Evolutionary conservation across 441 rosid species (phyloP), one percentile per base, ranked within the genome.

Genomic region (Erysimum pusillum): DNA sequence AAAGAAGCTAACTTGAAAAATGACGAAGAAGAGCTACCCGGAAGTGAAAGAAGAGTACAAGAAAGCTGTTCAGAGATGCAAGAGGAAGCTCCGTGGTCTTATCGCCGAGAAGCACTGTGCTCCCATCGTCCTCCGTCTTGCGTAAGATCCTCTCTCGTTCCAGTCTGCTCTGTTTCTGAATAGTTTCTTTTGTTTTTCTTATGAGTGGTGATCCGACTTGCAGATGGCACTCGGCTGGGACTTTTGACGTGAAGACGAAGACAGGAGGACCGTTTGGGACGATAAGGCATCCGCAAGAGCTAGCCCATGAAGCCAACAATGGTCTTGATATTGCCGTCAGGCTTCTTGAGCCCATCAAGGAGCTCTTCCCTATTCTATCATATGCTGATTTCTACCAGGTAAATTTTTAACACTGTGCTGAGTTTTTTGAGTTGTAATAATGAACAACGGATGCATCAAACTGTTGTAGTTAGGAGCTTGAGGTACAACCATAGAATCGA

Each of bases 141-240:
- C 89, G 86, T 87, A 76, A 63, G 85, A 15, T 45, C 31, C 6
- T 34, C 13, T 14, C 25, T 34, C 2, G 39, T 18, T 66, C 4
- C 68, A 41, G 7, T 34, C 8, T 56, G 5, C 14, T 67, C 36
- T 36, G 22, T 17, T 11, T 56, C 58, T 44, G 1, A 45, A 1
- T 8, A 20, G 39, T 51, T 57, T 36, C 25, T 17, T 11, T 36
- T 65, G 10, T 13, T 52, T 18, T 35, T 20, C 7, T 36, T 6
- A 38, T 6, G 46, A 17, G 39, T 44, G 53, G 17, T 48, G 53
- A 9, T 58, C 4, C 53, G 6, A 17, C 67, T 14, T 74, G 67
- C 76, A 85, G 91, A 58, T 87, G 91, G 91, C 91, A 87, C 66
- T 87, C 91, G 4, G 89, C 89, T 17, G 91, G 91, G 32, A 87